Percentiles rank a stretch among this genome's conserved stretches.
Evolutionary conservation across 176 grass and related monocot genomes (phyloP).

Genomic region (Phyllostachys edulis): DNA sequence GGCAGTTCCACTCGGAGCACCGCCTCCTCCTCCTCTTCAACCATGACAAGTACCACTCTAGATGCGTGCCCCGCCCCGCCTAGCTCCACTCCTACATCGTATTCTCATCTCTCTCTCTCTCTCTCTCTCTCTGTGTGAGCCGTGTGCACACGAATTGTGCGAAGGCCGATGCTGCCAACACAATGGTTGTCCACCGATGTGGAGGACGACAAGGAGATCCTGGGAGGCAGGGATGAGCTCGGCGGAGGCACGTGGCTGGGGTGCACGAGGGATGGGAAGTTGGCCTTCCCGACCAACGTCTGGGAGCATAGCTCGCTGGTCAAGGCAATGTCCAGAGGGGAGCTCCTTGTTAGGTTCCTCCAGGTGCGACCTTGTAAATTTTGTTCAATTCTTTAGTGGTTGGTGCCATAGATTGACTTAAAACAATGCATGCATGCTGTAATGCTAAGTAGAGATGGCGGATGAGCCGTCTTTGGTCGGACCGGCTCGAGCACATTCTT

Average conservation of each 20-base stretch:
- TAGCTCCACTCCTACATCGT: background rate
- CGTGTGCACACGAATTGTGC: background rate
- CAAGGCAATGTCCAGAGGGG: no score
- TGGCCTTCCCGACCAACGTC: constrained; percentile 81
- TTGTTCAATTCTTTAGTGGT: background rate
- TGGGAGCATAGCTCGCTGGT: constrained; percentile 42
- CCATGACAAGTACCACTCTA: constrained; percentile 72
- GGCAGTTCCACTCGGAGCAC: constrained; percentile 68
- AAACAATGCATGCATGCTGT: background rate
- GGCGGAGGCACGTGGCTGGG: constrained; percentile 88
- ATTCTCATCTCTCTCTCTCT: background rate
- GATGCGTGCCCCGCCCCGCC: constrained; percentile 25
- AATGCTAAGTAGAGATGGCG: background rate
- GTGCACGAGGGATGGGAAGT: constrained; percentile 63
- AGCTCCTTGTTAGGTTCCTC: constrained; percentile 43
- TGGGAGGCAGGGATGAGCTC: constrained; percentile 76
- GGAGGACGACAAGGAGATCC: constrained; percentile 40
- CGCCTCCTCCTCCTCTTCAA: constrained; percentile 67
- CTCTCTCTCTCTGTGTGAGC: background rate
- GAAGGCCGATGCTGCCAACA: constrained; percentile 64
- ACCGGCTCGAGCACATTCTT: no score
- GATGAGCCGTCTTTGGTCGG: no score
- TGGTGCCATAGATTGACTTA: background rate
- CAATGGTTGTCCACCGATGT: constrained; percentile 50
- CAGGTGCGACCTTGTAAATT: constrained; percentile 42